A percentile compares a stretch with the other conserved stretches of the same genome.
Evolutionary conservation across 2,329 filamentous ascomycete genomes (phyloP).

Genomic region (Nigrospora osmanthi): DNA sequence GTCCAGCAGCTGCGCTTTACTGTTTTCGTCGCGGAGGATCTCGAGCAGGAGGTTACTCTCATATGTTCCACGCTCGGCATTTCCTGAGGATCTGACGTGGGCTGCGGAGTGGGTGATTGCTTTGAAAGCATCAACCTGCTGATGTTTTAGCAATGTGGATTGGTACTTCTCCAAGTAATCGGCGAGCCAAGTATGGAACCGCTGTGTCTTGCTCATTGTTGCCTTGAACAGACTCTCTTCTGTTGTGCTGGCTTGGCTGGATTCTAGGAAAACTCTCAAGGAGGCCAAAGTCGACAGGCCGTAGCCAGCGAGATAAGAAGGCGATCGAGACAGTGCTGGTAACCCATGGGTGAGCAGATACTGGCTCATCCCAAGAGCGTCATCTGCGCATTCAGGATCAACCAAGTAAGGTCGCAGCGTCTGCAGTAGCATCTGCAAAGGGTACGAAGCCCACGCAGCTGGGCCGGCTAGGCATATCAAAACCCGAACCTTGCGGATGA

Average conservation of each 20-base stretch:
- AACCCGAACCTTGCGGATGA: conserved; percentile 78
- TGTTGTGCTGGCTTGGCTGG: conserved; percentile 69
- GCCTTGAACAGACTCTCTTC: conserved; percentile 76
- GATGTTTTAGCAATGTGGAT: conserved; percentile 41
- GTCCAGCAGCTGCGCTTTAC: conserved; percentile 57
- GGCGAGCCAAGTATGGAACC: conserved; percentile 74
- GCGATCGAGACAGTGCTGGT: conserved; percentile 53
- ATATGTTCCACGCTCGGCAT: conserved; percentile 59
- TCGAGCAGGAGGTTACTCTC: conserved; percentile 76
- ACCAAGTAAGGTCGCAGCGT: conserved; percentile 71
- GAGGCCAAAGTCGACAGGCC: conserved; percentile 73
- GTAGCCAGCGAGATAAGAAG: conserved; percentile 76
- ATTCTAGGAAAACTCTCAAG: conserved; percentile 66
- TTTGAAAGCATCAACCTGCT: conserved; percentile 50
- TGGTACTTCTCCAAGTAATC: conserved; percentile 58
- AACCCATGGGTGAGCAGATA: conserved; percentile 70
- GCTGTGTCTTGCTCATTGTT: conserved; percentile 67
- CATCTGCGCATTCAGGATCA: conserved; percentile 81
- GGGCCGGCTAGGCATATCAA: conserved; percentile 71
- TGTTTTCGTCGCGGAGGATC: conserved; percentile 66
- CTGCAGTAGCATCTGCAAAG: conserved; percentile 83
- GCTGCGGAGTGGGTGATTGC: conserved; percentile 63
- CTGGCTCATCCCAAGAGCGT: conserved; percentile 77
- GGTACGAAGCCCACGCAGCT: conserved; percentile 69
- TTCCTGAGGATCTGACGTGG: conserved; percentile 59